These are phyloP conservation scores for Hydnum rufescens DNA, from an alignment of 768 basidiomycete genomes.

Conservation along the genomic window DNA sequence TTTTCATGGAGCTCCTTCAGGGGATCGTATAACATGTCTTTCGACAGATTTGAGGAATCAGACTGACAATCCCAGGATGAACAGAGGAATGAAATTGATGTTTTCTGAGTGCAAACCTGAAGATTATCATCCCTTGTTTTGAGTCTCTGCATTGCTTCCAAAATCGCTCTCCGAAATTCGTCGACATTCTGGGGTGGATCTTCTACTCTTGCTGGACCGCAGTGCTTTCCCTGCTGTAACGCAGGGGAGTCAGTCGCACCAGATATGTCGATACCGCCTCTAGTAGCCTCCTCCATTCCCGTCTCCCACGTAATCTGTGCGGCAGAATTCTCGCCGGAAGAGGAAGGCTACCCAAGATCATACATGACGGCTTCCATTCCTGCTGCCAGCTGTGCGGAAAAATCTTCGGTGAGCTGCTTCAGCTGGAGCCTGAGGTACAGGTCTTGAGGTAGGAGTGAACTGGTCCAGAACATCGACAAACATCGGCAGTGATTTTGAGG, in stretches of 20 bases:
- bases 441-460: slow-evolving; percentile 17
- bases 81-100: neutral
- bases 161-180: slow-evolving; percentile 50
- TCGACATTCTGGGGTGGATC: slow-evolving; percentile 13
- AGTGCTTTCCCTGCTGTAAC: neutral
- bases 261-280: slow-evolving; percentile 1
- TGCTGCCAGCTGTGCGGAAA: slow-evolving; percentile 23
- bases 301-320: slow-evolving; percentile 44
- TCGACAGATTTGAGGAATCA: slow-evolving; percentile 29
- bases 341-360: slow-evolving; percentile 16
- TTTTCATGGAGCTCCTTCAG: slow-evolving; percentile 59
- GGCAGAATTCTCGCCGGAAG: slow-evolving; percentile 11
- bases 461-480: slow-evolving; percentile 29
- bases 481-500: slow-evolving; percentile 8
- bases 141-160: slow-evolving; percentile 53
- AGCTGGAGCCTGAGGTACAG: slow-evolving; percentile 10
- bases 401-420: slow-evolving; percentile 15
- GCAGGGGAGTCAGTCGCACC: slow-evolving; percentile 5
- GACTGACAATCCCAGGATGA: slow-evolving; percentile 4
- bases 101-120: slow-evolving; percentile 19
- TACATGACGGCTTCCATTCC: slow-evolving; percentile 28
- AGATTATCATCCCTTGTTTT: slow-evolving; percentile 42
- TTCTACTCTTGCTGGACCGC: neutral
- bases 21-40: slow-evolving; percentile 71
- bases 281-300: slow-evolving; percentile 29